Base-by-base conservation (phyloP, 2,329 filamentous ascomycete species). In the Metarhizium guizhouense region DNA sequence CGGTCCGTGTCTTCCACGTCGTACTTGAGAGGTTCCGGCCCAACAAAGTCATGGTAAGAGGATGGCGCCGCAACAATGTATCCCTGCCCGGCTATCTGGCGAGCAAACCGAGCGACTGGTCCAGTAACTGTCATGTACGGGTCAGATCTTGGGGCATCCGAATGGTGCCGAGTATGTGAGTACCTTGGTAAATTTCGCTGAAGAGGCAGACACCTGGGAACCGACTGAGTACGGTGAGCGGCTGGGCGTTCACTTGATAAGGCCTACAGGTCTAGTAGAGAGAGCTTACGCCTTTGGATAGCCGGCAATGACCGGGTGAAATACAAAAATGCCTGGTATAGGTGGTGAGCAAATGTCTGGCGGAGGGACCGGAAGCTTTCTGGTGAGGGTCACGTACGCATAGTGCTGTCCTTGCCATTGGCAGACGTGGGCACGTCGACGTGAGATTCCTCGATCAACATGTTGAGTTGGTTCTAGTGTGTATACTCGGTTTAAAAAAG, bases 131-230 rank as follows among this genome's bases (percentile, higher is more conserved):
- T 47, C 42, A 53, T 45, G 2, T 32, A 6, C 6, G 13, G 43
- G 45, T 48, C 4, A 48, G 45, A 45, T 20, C 14, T 14, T 48
- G 45, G 25, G 14, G 8, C 5, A 48, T 10, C n/a, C 6, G 11
- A 48, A 2, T 7, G 43, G 43, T 29, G 45, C 6, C 20, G 45
- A 48, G 51, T 5, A 11, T 48, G 47, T 57, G 66, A 56, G 25
- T 25, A 91, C 90, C 91, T 84, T 96, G 92, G 68, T 96, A 96
- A 65, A 96, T 96, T 74, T 96, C 92, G 63, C 87, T 92, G 69
- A 95, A 96, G 56, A 96, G 78, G 14, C 89, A 87, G 5, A 96
- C 88, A 20, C 88, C 91, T 0, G 91, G 91, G 65, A 95, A 96
- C 52, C 78, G 77, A 34, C 82, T 83, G 16, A 0, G 45, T 13